These are phyloP conservation scores for Schwanniomyces yamadae DNA, from an alignment of 805 yeast species.

Conservation along the genomic window DNA sequence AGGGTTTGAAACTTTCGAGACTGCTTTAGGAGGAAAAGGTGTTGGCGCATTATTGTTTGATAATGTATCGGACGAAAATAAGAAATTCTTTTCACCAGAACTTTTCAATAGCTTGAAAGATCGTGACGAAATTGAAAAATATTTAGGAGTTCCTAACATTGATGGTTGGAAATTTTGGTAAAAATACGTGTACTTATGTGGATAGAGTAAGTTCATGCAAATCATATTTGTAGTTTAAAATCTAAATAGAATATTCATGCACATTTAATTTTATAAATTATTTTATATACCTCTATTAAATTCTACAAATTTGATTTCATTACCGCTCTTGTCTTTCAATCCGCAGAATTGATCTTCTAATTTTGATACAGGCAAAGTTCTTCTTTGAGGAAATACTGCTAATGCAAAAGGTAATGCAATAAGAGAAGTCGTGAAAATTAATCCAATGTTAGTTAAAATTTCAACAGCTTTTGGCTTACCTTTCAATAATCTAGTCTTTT, in stretches of 20 bases:
- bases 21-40: slow-evolving; percentile 88
- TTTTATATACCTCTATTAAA: slow-evolving; percentile 94
- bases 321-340: slow-evolving; percentile 62
- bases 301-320: slow-evolving; percentile 57
- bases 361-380: slow-evolving; percentile 53
- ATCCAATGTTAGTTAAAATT: slow-evolving; percentile 75
- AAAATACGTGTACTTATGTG: too few relatives aligned
- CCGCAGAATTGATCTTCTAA: slow-evolving; percentile 66
- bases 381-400: slow-evolving; percentile 92
- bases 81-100: slow-evolving; percentile 25
- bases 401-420: slow-evolving; percentile 90
- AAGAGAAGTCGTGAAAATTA: slow-evolving; percentile 82
- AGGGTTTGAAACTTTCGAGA: slow-evolving; percentile 74
- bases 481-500: slow-evolving; percentile 59
- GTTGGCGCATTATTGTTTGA: slow-evolving; percentile 51
- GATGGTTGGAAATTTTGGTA: slow-evolving; percentile 65
- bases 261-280: too few relatives aligned
- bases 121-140: slow-evolving; percentile 48
- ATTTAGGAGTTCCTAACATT: slow-evolving; percentile 43
- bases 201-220: too few relatives aligned
- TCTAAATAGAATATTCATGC: background rate
- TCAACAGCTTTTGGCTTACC: slow-evolving; percentile 66
- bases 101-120: slow-evolving; percentile 36
- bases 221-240: background rate
- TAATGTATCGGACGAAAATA: slow-evolving; percentile 9